These are phyloP conservation scores for Ramalina peruviana DNA, from an alignment of 495 filamentous ascomycete genomes.

Conservation along the genomic window DNA sequence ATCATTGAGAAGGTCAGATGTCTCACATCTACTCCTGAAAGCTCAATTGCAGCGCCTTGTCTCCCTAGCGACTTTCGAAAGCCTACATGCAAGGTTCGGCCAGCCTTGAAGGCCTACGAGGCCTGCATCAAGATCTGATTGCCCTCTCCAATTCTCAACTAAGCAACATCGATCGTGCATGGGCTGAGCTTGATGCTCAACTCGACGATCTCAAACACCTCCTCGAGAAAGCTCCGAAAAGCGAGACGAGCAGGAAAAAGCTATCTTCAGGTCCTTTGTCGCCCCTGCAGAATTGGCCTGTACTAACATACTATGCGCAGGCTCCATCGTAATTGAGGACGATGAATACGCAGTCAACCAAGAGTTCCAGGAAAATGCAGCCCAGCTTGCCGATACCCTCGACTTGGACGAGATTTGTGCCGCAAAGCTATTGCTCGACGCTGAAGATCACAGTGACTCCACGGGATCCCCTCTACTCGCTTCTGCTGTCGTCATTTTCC, in stretches of 20 bases:
- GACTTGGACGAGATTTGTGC: slow-evolving; percentile 82
- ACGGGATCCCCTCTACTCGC: slow-evolving; percentile 56
- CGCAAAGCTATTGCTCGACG: slow-evolving; percentile 53
- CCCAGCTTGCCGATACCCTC: slow-evolving; percentile 71
- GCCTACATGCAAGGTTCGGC: slow-evolving; percentile 47
- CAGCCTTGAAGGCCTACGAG: slow-evolving; percentile 53
- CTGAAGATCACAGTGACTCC: slow-evolving; percentile 46
- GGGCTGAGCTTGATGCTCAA: slow-evolving; percentile 51
- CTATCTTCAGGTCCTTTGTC: slow-evolving; percentile 37
- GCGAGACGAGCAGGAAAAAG: slow-evolving; percentile 47
- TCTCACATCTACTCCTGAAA: too few relatives aligned
- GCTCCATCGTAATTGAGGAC: slow-evolving; percentile 54
- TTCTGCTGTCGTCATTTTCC: slow-evolving; percentile 70
- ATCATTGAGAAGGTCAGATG: too few relatives aligned
- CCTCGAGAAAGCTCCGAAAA: slow-evolving; percentile 59
- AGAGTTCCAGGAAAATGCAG: slow-evolving; percentile 66
- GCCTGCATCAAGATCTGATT: slow-evolving; percentile 64
- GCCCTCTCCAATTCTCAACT: slow-evolving; percentile 48
- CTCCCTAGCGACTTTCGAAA: too few relatives aligned
- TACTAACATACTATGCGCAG: slow-evolving; percentile 33
- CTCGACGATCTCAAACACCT: slow-evolving; percentile 62
- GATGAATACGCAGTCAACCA: slow-evolving; percentile 70
- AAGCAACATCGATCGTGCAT: slow-evolving; percentile 47
- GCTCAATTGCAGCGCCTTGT: too few relatives aligned
- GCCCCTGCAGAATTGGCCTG: neutral